A percentile compares a stretch with the other conserved stretches of the same genome.
Conservation (phyloP, 1,284 basidiomycete species). For the Sparassis latifolia region DNA sequence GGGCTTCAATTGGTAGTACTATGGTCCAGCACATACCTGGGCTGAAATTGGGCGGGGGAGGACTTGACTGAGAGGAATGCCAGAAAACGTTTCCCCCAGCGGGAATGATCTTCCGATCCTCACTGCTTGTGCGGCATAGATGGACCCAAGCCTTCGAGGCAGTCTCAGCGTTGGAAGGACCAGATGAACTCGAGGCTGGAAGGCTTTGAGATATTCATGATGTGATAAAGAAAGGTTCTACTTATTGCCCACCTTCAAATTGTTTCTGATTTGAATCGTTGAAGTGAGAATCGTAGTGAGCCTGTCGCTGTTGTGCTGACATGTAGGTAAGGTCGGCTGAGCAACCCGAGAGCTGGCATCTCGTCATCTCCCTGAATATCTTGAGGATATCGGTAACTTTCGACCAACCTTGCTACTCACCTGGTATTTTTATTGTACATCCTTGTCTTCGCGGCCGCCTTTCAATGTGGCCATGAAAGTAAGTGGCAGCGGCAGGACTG, state of each 20-base stretch:
- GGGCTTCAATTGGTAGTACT: no score
- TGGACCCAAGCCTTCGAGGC: not conserved
- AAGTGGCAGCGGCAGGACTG: no score
- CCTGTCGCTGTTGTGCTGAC: constrained; percentile 28
- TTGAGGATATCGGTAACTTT: not conserved
- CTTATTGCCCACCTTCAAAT: no score
- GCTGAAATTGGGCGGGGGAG: constrained; percentile 64
- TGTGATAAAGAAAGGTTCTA: no score
- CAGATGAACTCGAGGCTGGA: no score
- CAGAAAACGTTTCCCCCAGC: constrained; percentile 49
- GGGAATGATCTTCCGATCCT: not conserved
- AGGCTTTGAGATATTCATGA: no score
- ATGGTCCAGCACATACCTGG: constrained; percentile 46
- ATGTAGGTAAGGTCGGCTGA: constrained; percentile 31
- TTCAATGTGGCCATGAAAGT: no score
- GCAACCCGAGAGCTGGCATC: constrained; percentile 43
- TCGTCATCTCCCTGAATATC: constrained; percentile 3
- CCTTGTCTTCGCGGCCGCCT: no score
- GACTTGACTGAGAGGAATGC: constrained; percentile 38
- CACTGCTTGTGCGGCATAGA: not conserved
- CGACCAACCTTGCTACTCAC: no score
- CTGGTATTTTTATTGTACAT: no score
- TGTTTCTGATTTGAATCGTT: constrained; percentile 16
- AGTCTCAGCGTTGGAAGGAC: not conserved
- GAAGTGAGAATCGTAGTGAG: constrained; percentile 48